Conservation (phyloP, 2,329 filamentous ascomycete genomes). For the Bipolaris zeicola region DNA sequence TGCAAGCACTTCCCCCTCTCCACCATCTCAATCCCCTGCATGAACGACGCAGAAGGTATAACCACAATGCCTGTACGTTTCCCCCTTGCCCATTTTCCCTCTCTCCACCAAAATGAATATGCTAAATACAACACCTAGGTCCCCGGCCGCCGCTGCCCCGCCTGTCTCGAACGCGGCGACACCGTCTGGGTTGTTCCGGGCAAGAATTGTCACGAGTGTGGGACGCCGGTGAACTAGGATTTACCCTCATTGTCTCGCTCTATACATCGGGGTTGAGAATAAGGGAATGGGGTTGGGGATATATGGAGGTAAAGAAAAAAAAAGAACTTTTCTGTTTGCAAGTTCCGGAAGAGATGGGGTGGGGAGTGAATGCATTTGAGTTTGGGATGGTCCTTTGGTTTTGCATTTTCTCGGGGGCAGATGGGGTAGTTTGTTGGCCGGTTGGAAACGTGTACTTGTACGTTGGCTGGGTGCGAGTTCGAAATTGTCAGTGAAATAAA, state of each 20-base stretch:
- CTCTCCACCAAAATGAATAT: neutral
- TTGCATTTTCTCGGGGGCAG: neutral
- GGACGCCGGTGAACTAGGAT: slow-evolving; percentile 46
- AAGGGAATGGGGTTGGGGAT: too few relatives aligned
- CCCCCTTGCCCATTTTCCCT: neutral
- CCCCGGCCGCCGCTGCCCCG: slow-evolving; percentile 48
- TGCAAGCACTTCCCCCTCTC: slow-evolving; percentile 35
- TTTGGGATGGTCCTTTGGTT: neutral
- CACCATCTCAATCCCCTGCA: slow-evolving; percentile 33
- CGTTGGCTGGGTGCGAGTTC: too few relatives aligned
- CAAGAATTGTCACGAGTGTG: slow-evolving; percentile 48
- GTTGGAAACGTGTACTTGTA: neutral
- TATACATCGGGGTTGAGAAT: too few relatives aligned
- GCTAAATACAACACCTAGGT: slow-evolving; percentile 34
- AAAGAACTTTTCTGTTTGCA: neutral
- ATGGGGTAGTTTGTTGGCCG: neutral
- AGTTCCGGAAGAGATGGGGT: too few relatives aligned
- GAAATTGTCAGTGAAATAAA: neutral
- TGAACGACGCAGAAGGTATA: slow-evolving; percentile 39
- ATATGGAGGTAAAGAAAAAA: neutral
- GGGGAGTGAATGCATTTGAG: too few relatives aligned
- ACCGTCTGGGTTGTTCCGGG: slow-evolving; percentile 50
- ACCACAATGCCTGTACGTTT: slow-evolving; percentile 43
- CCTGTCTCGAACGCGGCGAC: slow-evolving; percentile 48
- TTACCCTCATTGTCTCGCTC: too few relatives aligned